Evolutionary conservation across 805 yeast species (phyloP).

Genomic region (Aciculoconidium aculeatum): DNA sequence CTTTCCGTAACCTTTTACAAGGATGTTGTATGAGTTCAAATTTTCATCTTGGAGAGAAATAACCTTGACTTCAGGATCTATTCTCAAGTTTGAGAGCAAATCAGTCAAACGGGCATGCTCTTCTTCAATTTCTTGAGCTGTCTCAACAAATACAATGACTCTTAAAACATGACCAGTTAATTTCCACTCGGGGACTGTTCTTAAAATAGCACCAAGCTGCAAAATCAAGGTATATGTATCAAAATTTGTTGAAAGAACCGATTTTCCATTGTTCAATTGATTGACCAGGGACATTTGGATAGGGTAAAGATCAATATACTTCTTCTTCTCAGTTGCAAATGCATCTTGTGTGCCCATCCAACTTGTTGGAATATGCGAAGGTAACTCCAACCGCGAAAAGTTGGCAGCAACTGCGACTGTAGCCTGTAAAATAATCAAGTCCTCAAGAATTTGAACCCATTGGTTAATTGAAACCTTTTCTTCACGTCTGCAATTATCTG

Average conservation of each 20-base stretch:
- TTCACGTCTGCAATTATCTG: slow-evolving; percentile 73
- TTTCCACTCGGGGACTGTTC: slow-evolving; percentile 93
- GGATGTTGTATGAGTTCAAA: slow-evolving; percentile 61
- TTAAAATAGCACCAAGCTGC: slow-evolving; percentile 88
- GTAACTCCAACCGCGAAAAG: slow-evolving; percentile 63
- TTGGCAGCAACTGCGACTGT: slow-evolving; percentile 94
- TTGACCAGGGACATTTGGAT: slow-evolving; percentile 92
- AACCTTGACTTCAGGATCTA: slow-evolving; percentile 75
- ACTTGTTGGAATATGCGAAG: slow-evolving; percentile 28
- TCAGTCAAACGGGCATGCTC: slow-evolving; percentile 60
- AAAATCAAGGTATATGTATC: slow-evolving; percentile 93
- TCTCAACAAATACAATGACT: slow-evolving; percentile 87
- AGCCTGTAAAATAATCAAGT: slow-evolving; percentile 78
- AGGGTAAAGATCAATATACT: slow-evolving; percentile 85
- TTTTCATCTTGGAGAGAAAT: slow-evolving; percentile 56
- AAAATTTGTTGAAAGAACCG: slow-evolving; percentile 79
- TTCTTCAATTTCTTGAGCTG: slow-evolving; percentile 58
- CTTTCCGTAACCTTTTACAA: slow-evolving; percentile 61
- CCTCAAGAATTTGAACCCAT: slow-evolving; percentile 93
- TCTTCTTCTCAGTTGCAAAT: slow-evolving; percentile 28
- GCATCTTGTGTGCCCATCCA: slow-evolving; percentile 6
- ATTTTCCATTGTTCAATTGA: slow-evolving; percentile 57
- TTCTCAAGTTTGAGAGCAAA: slow-evolving; percentile 70
- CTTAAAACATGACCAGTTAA: slow-evolving; percentile 59
- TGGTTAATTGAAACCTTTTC: slow-evolving; percentile 62